These are phyloP conservation scores for Hemileia vastatrix DNA, from an alignment of 1,284 basidiomycete species.

Conservation along the genomic window DNA sequence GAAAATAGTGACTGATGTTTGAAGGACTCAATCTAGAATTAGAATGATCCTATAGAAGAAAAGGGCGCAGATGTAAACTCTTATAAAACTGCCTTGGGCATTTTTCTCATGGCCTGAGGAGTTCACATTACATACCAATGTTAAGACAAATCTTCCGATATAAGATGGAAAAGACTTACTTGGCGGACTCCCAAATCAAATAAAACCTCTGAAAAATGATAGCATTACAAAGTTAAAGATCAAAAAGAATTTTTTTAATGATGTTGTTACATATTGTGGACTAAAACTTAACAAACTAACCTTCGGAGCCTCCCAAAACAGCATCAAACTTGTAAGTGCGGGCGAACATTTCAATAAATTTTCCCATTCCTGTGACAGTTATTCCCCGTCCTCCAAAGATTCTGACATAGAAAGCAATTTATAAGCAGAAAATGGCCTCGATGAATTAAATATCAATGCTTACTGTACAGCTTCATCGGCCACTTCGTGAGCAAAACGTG, in stretches of 20 bases:
- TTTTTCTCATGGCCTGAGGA: constrained; percentile 37
- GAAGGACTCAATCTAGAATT: too few species aligned
- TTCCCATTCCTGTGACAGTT: constrained; percentile 58
- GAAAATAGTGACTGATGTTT: too few species aligned
- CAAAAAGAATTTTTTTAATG: neutral
- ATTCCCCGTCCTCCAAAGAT: constrained; percentile 59
- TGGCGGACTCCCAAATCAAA: constrained; percentile 51
- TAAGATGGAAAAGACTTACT: constrained; percentile 33
- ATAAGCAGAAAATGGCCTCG: constrained; percentile 50
- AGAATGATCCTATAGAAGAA: too few species aligned
- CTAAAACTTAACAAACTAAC: neutral
- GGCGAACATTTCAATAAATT: constrained; percentile 49
- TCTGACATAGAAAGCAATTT: constrained; percentile 60
- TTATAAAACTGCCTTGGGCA: constrained; percentile 39
- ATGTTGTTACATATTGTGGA: neutral
- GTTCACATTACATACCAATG: neutral
- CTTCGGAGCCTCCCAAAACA: constrained; percentile 42
- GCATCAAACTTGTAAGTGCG: constrained; percentile 68
- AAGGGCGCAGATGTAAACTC: too few species aligned
- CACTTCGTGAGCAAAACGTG: constrained; percentile 46
- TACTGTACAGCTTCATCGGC: constrained; percentile 66
- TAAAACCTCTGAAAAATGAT: constrained; percentile 44
- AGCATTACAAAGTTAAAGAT: neutral
- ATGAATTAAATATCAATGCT: constrained; percentile 42
- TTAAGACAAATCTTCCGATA: neutral